Percentiles rank a stretch among this genome's conserved stretches.
Conservation (phyloP, 176 grass and related monocot species). For the Cymbopogon citratus region DNA sequence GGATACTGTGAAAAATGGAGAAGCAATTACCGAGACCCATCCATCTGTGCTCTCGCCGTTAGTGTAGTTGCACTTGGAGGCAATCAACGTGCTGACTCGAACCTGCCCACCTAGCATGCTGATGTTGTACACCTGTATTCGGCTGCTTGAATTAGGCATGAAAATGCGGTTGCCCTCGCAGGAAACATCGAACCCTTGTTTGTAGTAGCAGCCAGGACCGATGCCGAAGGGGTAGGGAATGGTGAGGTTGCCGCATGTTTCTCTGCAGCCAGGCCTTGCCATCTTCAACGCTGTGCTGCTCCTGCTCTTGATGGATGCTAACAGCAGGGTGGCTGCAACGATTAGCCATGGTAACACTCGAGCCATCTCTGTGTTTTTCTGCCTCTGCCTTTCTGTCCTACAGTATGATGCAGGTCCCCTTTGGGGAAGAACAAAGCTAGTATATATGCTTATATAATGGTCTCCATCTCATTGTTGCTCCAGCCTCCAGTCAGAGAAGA, state of each 20-base stretch:
- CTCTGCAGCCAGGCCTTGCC: slow-evolving; percentile 25
- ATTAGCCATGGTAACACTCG: not conserved
- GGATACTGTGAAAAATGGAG: slow-evolving; percentile 1
- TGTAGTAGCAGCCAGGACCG: slow-evolving; percentile 25
- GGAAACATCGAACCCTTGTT: slow-evolving; percentile 19
- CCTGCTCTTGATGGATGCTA: slow-evolving; percentile 14
- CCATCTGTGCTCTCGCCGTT: not conserved
- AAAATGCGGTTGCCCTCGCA: slow-evolving; percentile 15
- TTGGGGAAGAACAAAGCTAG: not conserved
- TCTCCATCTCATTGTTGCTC: not conserved
- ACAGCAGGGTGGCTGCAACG: slow-evolving; percentile 12
- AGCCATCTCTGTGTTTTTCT: not conserved
- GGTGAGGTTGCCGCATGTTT: slow-evolving; percentile 19
- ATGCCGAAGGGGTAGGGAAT: slow-evolving; percentile 43
- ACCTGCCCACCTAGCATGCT: slow-evolving; percentile 3
- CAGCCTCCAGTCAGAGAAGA: not conserved
- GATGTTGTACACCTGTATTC: slow-evolving; percentile 13
- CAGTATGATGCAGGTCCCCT: not conserved
- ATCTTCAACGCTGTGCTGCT: slow-evolving; percentile 14
- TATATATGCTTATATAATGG: not conserved
- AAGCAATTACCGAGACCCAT: not conserved
- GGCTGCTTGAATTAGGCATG: slow-evolving; percentile 18
- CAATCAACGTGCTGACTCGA: slow-evolving; percentile 6
- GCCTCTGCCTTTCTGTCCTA: not conserved
- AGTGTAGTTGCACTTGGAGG: slow-evolving; percentile 8